Base-by-base conservation (phyloP, 805 yeast species). In the Cyberlindnera mrakii region DNA sequence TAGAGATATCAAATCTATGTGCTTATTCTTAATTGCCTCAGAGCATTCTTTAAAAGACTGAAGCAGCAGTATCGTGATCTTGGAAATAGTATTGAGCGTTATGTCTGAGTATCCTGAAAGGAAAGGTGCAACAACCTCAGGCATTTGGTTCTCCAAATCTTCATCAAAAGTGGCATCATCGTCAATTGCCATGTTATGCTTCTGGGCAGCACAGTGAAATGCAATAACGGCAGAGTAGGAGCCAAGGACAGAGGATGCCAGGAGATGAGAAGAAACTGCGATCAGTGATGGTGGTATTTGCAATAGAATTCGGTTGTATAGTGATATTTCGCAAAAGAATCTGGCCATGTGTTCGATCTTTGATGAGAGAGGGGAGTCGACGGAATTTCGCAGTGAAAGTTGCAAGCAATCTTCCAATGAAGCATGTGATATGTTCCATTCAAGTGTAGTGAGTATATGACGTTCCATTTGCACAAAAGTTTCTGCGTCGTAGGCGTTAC, bases 381-480 rank as follows among this genome's bases (percentile, higher is more conserved):
- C 9, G 3, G 55, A 43, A 13, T 36, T 43, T 6, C 40, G 41
- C 14, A 55, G 38, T 6, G 52, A 53, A 3, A 56, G 39, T 36
- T 56, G 60, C 7, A 57, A 43, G 45, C 59, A 53, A 35, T 57
- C 62, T 40, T 57, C 62, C 23, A 57, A 43, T 5, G 62, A 57
- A 3, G 59, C 45, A 39, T 53, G 56, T 2, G 50, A 34, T 14
- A 57, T 49, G 17, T 71, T 64, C 95, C 95, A 85, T 43, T 81
- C 78, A 47, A 87, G 68, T 0, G 93, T 83, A 23, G 74, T 64
- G 45, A 86, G 67, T 14, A 86, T 76, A 57, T 85, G 95, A 51
- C 76, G 67, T 63, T 86, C 95, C 93, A 85, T 85, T 60, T 85
- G 93, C 19, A 74, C 67, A 58, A 79, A 78, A 78, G 79, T 76